A percentile compares a stretch with the other conserved stretches of the same genome.
Evolutionary conservation across 345 rosid genomes (phyloP).

Genomic region (Populus tremula): DNA sequence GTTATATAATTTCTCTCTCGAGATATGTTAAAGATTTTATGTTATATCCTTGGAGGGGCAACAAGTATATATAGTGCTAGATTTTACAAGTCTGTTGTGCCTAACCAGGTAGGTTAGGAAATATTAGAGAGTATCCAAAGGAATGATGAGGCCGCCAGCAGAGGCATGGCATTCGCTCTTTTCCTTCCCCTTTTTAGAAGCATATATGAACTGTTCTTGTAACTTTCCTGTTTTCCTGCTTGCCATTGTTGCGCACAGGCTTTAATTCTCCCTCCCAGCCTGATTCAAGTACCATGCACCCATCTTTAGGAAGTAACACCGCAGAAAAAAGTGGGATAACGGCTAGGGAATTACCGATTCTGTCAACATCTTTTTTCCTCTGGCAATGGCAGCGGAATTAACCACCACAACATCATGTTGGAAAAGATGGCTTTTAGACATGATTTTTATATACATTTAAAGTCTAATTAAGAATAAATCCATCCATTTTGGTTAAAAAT

Average conservation of each 20-base stretch:
- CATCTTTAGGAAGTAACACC: too few species aligned
- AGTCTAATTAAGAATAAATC: too few species aligned
- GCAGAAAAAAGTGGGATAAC: background rate
- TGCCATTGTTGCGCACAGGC: background rate
- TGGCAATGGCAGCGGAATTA: too few species aligned
- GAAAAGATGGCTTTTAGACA: too few species aligned
- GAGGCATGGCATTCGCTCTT: background rate
- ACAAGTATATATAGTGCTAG: constrained; percentile 6
- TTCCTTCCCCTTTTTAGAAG: constrained; percentile 5
- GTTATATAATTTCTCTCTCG: background rate
- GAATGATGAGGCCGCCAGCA: background rate
- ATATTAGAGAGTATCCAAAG: background rate
- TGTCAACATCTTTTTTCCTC: too few species aligned
- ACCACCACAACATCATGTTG: too few species aligned
- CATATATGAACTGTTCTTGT: background rate
- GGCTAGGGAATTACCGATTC: background rate
- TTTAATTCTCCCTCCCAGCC: background rate
- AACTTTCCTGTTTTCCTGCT: background rate
- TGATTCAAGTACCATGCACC: too few species aligned
- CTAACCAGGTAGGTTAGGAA: background rate
- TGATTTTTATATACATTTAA: too few species aligned
- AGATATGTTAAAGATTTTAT: background rate
- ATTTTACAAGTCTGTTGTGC: background rate
- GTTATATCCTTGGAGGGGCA: background rate
- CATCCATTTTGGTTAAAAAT: too few species aligned